Conservation (phyloP, 139 green algal genomes). For the Mesostigma viride region DNA sequence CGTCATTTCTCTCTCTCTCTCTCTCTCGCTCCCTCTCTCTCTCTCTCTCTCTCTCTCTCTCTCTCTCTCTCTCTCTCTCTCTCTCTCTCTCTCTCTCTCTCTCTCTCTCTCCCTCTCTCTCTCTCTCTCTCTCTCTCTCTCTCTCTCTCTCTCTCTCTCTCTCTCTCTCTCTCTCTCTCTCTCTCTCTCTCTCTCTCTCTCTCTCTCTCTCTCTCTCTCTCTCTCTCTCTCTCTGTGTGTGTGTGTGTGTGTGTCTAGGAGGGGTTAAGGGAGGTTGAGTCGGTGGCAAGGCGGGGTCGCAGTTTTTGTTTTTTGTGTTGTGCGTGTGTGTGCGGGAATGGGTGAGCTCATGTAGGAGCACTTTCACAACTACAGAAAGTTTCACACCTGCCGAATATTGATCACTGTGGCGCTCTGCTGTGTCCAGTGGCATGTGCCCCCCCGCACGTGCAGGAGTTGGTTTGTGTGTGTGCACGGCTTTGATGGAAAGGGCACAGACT, state of each 20-base stretch:
- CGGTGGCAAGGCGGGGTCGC: no score
- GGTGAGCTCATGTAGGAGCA: no score
- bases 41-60: conserved; percentile 5
- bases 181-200: conserved; percentile 7
- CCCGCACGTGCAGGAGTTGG: no score
- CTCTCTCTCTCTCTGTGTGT: not conserved
- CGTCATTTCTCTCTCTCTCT: conserved; percentile 1
- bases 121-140: conserved; percentile 7
- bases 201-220: conserved; percentile 5
- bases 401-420: no score
- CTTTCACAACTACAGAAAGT: no score
- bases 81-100: conserved; percentile 8
- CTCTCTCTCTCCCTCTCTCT: not conserved
- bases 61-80: conserved; percentile 5
- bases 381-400: no score
- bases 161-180: not conserved
- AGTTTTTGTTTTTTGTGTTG: no score
- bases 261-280: no score
- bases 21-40: not conserved
- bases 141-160: conserved; percentile 3
- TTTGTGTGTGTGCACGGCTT: no score
- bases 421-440: no score
- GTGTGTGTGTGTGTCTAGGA: not conserved
- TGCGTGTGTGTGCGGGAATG: no score
- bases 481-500: no score